Percentiles rank a stretch among this genome's conserved stretches.
phyloP scores from a whole-genome alignment of 352 stramenopile species.

The Globisporangium radiosum region DNA sequence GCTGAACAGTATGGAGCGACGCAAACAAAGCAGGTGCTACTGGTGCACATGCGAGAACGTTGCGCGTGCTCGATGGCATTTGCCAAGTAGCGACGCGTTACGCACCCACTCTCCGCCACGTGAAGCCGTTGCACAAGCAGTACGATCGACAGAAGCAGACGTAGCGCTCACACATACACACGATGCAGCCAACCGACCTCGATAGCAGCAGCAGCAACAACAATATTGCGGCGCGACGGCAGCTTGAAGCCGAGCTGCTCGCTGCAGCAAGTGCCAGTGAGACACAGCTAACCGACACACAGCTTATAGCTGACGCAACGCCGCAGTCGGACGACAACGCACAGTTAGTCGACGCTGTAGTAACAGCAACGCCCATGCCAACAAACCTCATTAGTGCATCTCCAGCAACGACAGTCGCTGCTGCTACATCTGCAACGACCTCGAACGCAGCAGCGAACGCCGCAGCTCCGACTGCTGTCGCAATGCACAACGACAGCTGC shows the following conservation, averaged over 20 bases:
- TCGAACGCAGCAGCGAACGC: not conserved
- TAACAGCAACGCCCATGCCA: not conserved
- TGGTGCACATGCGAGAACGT: too few species aligned
- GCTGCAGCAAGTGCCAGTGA: not conserved
- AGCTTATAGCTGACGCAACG: not conserved
- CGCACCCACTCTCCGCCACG: too few species aligned
- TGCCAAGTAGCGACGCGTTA: too few species aligned
- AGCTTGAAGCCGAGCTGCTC: slow-evolving; percentile 3
- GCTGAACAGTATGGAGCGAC: not conserved
- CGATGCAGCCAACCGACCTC: not conserved
- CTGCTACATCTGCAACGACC: too few species aligned
- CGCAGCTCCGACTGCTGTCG: not conserved
- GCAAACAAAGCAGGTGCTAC: too few species aligned
- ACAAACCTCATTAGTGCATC: not conserved
- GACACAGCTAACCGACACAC: not conserved
- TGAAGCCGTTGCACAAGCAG: too few species aligned
- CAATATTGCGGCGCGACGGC: not conserved
- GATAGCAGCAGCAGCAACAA: not conserved
- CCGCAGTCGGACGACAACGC: not conserved
- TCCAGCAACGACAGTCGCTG: not conserved
- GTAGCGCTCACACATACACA: not conserved
- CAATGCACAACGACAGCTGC: slow-evolving; percentile 18
- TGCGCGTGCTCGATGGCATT: too few species aligned
- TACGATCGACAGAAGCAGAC: too few species aligned
- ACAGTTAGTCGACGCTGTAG: not conserved